phyloP scores from a whole-genome alignment of 805 yeast species.

The Starmerella asiatica region DNA sequence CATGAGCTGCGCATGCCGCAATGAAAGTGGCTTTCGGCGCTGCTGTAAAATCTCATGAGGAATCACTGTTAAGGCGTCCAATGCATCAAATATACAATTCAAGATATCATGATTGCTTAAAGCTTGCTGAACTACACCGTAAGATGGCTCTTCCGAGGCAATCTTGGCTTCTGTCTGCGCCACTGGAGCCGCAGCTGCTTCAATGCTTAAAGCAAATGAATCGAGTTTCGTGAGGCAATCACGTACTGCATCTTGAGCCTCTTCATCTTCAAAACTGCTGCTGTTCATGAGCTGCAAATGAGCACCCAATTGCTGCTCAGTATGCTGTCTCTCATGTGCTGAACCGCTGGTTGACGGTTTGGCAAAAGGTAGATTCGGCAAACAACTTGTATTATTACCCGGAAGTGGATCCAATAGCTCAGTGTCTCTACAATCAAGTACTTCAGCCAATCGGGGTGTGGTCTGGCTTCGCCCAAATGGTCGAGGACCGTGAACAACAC shows the following conservation, averaged over 20 bases:
- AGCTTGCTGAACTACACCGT: slow-evolving; percentile 30
- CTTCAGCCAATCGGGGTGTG: neutral
- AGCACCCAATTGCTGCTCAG: no score
- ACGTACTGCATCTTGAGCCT: no score
- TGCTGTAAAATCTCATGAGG: slow-evolving; percentile 50
- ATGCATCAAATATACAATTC: slow-evolving; percentile 42
- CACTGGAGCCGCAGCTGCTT: neutral
- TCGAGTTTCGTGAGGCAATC: no score
- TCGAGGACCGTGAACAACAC: neutral
- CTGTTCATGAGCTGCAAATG: no score
- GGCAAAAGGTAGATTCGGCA: no score
- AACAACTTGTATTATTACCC: no score
- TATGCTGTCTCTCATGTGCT: no score
- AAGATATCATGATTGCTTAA: slow-evolving; percentile 70
- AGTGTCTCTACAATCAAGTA: slow-evolving; percentile 3
- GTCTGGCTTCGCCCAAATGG: slow-evolving; percentile 9
- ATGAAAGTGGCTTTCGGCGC: slow-evolving; percentile 56
- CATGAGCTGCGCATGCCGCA: slow-evolving; percentile 52
- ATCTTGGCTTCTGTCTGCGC: neutral
- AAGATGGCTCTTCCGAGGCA: neutral
- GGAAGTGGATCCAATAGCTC: slow-evolving; percentile 6
- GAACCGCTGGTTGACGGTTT: no score
- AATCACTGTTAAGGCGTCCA: slow-evolving; percentile 42
- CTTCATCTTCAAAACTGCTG: no score
- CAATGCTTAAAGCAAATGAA: no score